Percentiles rank a stretch among this genome's conserved stretches.
These are phyloP conservation scores for Botrytis hyacinthi DNA, from an alignment of 2,329 filamentous ascomycete species.

Conservation along the genomic window DNA sequence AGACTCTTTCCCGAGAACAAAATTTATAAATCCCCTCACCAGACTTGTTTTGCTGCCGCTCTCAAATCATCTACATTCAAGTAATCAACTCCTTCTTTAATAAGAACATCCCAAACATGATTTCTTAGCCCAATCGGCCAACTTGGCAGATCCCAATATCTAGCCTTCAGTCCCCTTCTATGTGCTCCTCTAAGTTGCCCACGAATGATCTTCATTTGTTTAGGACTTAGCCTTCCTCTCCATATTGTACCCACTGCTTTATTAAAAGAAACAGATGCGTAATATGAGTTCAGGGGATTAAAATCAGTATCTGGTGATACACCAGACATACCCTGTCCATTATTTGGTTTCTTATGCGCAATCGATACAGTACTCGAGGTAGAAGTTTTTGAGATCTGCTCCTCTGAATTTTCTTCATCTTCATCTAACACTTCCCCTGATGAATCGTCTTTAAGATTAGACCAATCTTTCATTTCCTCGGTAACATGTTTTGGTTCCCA, in stretches of 20 bases:
- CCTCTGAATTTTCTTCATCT: slow-evolving; percentile 30
- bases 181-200: slow-evolving; percentile 50
- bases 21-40: slow-evolving; percentile 23
- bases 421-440: slow-evolving; percentile 23
- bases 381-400: slow-evolving; percentile 2
- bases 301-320: slow-evolving; percentile 43
- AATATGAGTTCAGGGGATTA: slow-evolving; percentile 59
- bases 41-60: slow-evolving; percentile 37
- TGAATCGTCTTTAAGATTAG: slow-evolving; percentile 19
- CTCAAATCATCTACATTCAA: slow-evolving; percentile 61
- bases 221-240: slow-evolving; percentile 47
- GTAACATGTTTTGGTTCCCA: slow-evolving; percentile 35
- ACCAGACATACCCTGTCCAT: slow-evolving; percentile 46
- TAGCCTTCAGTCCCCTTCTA: slow-evolving; percentile 51
- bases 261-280: slow-evolving; percentile 60
- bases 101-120: slow-evolving; percentile 54
- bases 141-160: slow-evolving; percentile 60
- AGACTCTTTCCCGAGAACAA: background rate
- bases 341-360: slow-evolving; percentile 23
- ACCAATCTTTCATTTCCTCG: slow-evolving; percentile 20
- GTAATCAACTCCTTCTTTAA: slow-evolving; percentile 57
- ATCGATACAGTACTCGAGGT: too few species aligned
- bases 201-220: slow-evolving; percentile 46
- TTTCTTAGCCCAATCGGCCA: slow-evolving; percentile 57
- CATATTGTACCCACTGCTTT: slow-evolving; percentile 50